These are phyloP conservation scores for Sarcomyxa edulis DNA, from an alignment of 768 basidiomycete species.

Conservation along the genomic window DNA sequence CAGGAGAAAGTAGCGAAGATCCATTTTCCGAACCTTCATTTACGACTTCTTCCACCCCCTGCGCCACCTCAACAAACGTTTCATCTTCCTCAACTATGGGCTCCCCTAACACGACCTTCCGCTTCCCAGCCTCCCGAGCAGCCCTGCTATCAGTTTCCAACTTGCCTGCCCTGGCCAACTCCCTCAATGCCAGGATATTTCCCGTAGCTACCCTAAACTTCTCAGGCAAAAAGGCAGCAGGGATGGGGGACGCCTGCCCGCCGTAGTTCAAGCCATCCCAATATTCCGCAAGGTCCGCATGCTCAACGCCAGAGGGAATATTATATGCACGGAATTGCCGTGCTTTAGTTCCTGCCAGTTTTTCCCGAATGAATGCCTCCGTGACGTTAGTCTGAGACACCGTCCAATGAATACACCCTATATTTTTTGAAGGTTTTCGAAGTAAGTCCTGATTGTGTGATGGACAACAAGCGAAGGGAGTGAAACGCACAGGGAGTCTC, in stretches of 20 bases:
- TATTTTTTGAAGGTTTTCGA: background rate
- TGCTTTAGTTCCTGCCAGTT: constrained; percentile 25
- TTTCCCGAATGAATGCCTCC: constrained; percentile 27
- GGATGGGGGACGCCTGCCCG: constrained; percentile 11
- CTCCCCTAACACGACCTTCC: constrained; percentile 41
- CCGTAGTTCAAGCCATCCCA: constrained; percentile 43
- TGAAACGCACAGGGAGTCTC: constrained; percentile 24
- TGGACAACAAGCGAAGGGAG: background rate
- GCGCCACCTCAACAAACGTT: too few species aligned
- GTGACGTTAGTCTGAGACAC: constrained; percentile 34
- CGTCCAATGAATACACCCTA: constrained; percentile 63
- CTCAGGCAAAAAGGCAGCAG: constrained; percentile 14
- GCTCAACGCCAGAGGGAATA: constrained; percentile 44
- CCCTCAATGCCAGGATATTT: constrained; percentile 35
- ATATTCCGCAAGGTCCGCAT: constrained; percentile 35
- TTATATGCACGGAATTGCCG: constrained; percentile 42
- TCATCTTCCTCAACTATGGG: constrained; percentile 7
- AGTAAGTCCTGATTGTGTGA: background rate
- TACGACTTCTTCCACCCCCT: too few species aligned
- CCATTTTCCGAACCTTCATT: too few species aligned
- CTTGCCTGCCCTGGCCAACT: constrained; percentile 41
- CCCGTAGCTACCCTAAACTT: constrained; percentile 29
- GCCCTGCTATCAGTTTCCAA: constrained; percentile 31
- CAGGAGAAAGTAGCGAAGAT: too few species aligned
- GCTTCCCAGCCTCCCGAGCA: constrained; percentile 32